Conservation (phyloP, 495 filamentous ascomycete genomes). For the Gamarada debralockiae region DNA sequence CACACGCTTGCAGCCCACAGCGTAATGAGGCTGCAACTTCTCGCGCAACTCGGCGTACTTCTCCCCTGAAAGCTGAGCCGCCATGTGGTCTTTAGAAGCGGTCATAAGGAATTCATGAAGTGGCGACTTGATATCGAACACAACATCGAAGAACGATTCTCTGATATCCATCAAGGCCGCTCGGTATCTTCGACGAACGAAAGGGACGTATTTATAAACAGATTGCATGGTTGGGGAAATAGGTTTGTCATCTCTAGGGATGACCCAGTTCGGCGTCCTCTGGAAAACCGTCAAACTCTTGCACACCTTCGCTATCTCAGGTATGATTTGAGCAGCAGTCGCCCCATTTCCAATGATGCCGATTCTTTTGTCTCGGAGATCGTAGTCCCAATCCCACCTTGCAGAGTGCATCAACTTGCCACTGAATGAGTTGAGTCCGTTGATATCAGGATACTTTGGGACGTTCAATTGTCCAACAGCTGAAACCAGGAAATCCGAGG, state of each 20-base stretch:
- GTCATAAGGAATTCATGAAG: not conserved
- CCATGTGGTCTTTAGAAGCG: constrained; percentile 1
- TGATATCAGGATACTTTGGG: constrained; percentile 54
- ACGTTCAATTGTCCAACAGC: constrained; percentile 63
- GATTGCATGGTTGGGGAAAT: constrained; percentile 5
- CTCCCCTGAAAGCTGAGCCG: constrained; percentile 8
- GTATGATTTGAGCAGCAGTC: constrained; percentile 68
- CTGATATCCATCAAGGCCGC: constrained; percentile 44
- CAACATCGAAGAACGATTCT: constrained; percentile 34
- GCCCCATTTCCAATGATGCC: constrained; percentile 56
- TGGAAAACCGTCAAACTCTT: constrained; percentile 61
- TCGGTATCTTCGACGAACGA: constrained; percentile 42
- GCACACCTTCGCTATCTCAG: constrained; percentile 52
- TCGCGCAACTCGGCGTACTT: constrained; percentile 38
- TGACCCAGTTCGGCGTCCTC: constrained; percentile 64
- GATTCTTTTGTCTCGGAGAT: constrained; percentile 46
- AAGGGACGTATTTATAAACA: constrained; percentile 38
- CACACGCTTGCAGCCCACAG: constrained; percentile 42
- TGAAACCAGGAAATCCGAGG: constrained; percentile 58
- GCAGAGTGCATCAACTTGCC: constrained; percentile 57
- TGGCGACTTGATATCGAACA: constrained; percentile 2
- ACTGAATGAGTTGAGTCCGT: constrained; percentile 48
- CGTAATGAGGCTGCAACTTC: constrained; percentile 42
- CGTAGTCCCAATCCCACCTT: constrained; percentile 46
- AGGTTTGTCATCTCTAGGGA: constrained; percentile 14